Conservation (phyloP, 768 basidiomycete genomes). For the Tulasnella sp. region DNA sequence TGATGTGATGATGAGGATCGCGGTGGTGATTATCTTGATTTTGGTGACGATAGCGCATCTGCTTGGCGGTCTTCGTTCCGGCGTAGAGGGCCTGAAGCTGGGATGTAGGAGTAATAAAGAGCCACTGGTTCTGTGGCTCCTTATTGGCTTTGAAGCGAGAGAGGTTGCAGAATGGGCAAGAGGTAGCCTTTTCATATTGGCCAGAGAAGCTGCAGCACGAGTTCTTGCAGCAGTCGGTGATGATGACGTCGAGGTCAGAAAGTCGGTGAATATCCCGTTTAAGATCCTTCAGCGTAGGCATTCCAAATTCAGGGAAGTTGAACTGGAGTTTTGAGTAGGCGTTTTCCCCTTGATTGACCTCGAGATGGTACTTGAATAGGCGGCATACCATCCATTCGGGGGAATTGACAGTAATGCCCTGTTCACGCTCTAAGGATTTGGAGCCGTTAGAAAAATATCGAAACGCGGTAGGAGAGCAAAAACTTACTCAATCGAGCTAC, state of each 20-base stretch:
- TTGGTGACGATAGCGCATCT: not conserved
- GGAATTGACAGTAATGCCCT: not conserved
- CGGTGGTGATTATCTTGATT: not conserved
- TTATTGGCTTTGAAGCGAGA: not conserved
- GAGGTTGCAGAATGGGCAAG: not conserved
- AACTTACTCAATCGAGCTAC: too few relatives aligned
- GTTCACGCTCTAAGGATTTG: too few relatives aligned
- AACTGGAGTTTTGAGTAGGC: not conserved
- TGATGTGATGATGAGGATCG: not conserved
- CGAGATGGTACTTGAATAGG: not conserved
- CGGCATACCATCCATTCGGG: not conserved
- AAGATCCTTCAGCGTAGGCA: not conserved
- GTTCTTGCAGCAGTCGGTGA: not conserved
- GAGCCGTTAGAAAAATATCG: too few relatives aligned
- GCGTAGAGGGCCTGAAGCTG: not conserved
- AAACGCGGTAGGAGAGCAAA: too few relatives aligned
- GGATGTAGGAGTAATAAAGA: not conserved
- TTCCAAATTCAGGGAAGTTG: not conserved
- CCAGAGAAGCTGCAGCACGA: not conserved
- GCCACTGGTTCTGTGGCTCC: not conserved
- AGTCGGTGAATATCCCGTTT: not conserved
- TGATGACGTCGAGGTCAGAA: not conserved
- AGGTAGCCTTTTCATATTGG: not conserved
- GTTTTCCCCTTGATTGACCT: not conserved
- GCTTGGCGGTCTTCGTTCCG: not conserved